Conservation (phyloP, 2,329 filamentous ascomycete species). For the Cladorrhinum sp. region DNA sequence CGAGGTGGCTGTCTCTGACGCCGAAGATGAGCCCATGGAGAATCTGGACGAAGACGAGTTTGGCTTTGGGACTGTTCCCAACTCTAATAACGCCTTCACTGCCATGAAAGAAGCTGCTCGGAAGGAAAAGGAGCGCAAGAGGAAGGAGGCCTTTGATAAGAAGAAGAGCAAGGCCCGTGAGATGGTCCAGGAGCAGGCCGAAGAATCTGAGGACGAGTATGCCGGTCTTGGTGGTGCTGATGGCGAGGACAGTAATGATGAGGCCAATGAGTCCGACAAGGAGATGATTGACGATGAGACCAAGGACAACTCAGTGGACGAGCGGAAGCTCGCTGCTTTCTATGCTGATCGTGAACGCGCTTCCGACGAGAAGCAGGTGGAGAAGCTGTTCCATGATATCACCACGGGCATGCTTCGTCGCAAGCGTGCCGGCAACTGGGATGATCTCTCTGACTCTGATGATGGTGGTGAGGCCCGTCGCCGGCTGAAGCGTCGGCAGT, state of each 20-base stretch:
- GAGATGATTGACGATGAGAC: conserved; percentile 89
- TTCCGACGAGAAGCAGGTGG: conserved; percentile 80
- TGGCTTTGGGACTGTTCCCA: conserved; percentile 33
- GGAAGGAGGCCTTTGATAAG: conserved; percentile 65
- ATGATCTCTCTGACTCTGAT: conserved; percentile 86
- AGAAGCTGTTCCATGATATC: conserved; percentile 89
- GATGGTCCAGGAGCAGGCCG: conserved; percentile 88
- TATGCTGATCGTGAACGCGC: conserved; percentile 79
- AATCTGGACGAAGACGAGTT: conserved; percentile 34
- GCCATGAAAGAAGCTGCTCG: conserved; percentile 66
- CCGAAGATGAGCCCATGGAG: conserved; percentile 36
- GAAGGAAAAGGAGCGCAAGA: conserved; percentile 47
- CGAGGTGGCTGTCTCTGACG: conserved; percentile 35
- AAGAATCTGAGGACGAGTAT: conserved; percentile 98
- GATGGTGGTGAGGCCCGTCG: conserved; percentile 76
- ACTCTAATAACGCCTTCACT: conserved; percentile 55
- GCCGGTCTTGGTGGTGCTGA: conserved; percentile 87
- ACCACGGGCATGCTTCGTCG: conserved; percentile 83
- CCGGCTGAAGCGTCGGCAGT: conserved; percentile 80
- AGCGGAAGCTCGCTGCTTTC: conserved; percentile 77
- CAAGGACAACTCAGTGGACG: conserved; percentile 71
- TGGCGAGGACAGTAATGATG: conserved; percentile 79
- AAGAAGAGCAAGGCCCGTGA: conserved; percentile 83
- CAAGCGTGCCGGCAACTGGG: conserved; percentile 70
- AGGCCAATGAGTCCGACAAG: conserved; percentile 62